Conservation (phyloP, 73 alveolate genomes). For the Paramecium primaurelia region DNA sequence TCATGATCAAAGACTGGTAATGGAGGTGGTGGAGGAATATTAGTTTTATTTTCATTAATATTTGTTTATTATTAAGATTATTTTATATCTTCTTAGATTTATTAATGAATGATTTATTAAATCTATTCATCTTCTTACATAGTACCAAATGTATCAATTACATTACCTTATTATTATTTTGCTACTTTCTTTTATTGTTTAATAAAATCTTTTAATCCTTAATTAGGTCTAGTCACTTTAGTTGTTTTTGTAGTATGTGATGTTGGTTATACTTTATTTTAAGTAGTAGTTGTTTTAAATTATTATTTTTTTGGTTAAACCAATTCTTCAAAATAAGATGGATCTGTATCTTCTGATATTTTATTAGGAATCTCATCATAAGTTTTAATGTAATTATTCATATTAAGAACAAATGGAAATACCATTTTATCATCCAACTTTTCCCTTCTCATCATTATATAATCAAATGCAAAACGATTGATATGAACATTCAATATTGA, state of each 20-base stretch:
- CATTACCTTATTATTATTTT: neutral
- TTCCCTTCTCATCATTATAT: conserved; percentile 3
- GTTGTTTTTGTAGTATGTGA: neutral
- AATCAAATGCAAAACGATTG: conserved; percentile 88
- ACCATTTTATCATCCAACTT: conserved; percentile 61
- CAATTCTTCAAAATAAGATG: neutral
- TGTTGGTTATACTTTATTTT: neutral
- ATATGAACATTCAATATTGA: conserved; percentile 84
- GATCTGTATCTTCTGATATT: neutral
- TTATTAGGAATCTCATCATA: conserved; percentile 58
- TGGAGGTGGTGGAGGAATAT: neutral
- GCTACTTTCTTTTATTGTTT: neutral
- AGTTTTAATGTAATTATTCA: conserved; percentile 74
- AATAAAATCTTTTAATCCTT: neutral
- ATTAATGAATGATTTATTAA: neutral
- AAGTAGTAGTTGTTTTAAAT: neutral
- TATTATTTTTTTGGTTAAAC: neutral
- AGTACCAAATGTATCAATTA: neutral
- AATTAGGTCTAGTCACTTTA: neutral
- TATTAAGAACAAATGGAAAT: conserved; percentile 75
- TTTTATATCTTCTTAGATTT: neutral
- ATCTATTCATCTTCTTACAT: neutral
- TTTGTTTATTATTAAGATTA: neutral
- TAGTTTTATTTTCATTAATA: neutral
- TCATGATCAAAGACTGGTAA: neutral